These are phyloP conservation scores for Eucalyptus sideroxylon DNA, from an alignment of 345 rosid species.

Conservation along the genomic window DNA sequence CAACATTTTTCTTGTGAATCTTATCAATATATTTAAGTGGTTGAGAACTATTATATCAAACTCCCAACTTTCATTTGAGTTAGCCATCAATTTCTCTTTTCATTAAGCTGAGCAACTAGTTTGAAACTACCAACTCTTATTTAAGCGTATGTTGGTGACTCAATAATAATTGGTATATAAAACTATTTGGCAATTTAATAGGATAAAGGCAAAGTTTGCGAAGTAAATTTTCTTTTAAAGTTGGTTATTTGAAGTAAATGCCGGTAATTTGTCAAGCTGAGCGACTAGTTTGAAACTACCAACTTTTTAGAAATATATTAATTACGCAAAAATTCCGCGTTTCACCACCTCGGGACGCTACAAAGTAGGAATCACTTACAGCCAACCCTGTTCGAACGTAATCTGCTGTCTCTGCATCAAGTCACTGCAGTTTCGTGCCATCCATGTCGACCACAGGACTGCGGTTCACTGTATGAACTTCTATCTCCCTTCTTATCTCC, in stretches of 20 bases:
- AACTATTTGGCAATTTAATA: too few species aligned
- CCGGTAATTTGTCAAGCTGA: too few species aligned
- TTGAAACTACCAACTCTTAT: background rate
- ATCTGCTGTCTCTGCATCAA: slow-evolving; percentile 56
- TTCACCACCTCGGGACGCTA: background rate
- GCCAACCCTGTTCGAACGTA: slow-evolving; percentile 62
- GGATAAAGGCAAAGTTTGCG: too few species aligned
- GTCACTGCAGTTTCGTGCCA: slow-evolving; percentile 66
- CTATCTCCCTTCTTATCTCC: slow-evolving; percentile 74
- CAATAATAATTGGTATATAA: too few species aligned
- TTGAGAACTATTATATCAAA: background rate
- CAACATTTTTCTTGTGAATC: background rate
- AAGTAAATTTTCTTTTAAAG: too few species aligned
- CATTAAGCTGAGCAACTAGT: background rate
- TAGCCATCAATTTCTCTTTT: background rate
- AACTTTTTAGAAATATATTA: background rate
- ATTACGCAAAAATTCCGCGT: background rate
- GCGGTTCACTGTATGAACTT: slow-evolving; percentile 49
- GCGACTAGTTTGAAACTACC: too few species aligned
- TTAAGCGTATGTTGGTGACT: background rate
- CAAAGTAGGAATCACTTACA: slow-evolving; percentile 18
- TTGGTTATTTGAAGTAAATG: too few species aligned
- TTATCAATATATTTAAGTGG: background rate
- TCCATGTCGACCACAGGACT: slow-evolving; percentile 64
- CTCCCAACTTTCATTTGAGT: background rate